These are phyloP conservation scores for Apiospora arundinis DNA, from an alignment of 2,329 filamentous ascomycete species.

Conservation along the genomic window DNA sequence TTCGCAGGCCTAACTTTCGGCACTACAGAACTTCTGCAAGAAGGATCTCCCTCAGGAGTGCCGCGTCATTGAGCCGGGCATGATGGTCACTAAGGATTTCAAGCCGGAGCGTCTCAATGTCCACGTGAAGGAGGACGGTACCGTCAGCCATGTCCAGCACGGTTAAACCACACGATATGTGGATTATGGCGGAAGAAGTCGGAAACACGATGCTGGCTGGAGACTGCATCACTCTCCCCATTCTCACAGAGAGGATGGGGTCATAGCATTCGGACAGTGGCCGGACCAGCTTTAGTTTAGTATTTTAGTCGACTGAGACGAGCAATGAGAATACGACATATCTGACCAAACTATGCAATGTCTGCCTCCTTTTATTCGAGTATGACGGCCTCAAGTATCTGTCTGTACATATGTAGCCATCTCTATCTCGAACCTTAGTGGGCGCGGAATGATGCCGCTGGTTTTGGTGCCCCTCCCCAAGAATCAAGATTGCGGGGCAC, in stretches of 20 bases:
- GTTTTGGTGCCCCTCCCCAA: neutral
- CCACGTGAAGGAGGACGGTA: conserved; percentile 64
- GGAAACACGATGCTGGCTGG: neutral
- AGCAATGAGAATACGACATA: conserved; percentile 24
- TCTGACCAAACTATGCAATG: neutral
- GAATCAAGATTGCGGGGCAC: conserved; percentile 5
- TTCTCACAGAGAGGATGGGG: neutral
- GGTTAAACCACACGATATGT: conserved; percentile 47
- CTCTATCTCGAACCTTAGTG: neutral
- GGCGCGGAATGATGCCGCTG: conserved; percentile 12
- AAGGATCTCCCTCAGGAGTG: conserved; percentile 62
- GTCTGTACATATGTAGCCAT: neutral
- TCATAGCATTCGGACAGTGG: conserved; percentile 5
- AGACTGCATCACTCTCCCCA: neutral
- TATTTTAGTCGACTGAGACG: conserved; percentile 20
- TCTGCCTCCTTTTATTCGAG: neutral
- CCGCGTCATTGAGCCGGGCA: conserved; percentile 62
- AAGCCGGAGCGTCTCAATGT: conserved; percentile 62
- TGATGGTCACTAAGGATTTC: conserved; percentile 65
- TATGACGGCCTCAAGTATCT: neutral
- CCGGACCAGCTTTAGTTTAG: conserved; percentile 21
- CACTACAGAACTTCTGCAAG: conserved; percentile 62
- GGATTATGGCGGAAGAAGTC: neutral
- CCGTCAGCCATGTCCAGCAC: conserved; percentile 63
- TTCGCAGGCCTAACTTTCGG: conserved; percentile 7